Conservation (phyloP, 2,329 filamentous ascomycete genomes). For the Claviceps pazoutovae region DNA sequence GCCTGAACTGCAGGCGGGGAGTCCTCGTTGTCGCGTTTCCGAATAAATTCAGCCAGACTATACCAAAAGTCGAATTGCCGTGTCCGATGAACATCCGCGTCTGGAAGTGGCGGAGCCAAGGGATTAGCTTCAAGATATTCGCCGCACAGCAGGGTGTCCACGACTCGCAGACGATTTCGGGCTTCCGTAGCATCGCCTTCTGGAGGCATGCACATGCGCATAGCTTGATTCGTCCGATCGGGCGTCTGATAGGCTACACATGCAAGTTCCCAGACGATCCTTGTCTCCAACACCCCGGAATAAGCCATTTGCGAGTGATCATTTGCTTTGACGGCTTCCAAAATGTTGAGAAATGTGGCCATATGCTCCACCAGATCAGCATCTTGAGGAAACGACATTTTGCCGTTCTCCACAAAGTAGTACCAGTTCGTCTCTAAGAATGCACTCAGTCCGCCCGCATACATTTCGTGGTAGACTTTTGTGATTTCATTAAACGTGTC, state of each 20-base stretch:
- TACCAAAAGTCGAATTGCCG: slow-evolving; percentile 74
- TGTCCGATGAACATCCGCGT: slow-evolving; percentile 37
- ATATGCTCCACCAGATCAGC: slow-evolving; percentile 51
- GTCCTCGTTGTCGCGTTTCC: slow-evolving; percentile 42
- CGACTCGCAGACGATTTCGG: slow-evolving; percentile 55
- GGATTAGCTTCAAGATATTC: slow-evolving; percentile 47
- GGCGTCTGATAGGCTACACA: slow-evolving; percentile 30
- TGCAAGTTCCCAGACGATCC: slow-evolving; percentile 46
- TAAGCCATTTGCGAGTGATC: slow-evolving; percentile 38
- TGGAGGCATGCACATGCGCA: slow-evolving; percentile 25
- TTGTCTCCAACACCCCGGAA: slow-evolving; percentile 40
- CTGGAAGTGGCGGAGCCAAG: slow-evolving; percentile 34
- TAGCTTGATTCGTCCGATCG: slow-evolving; percentile 20
- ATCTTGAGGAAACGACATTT: slow-evolving; percentile 36
- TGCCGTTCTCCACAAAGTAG: slow-evolving; percentile 32
- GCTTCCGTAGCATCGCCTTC: slow-evolving; percentile 50
- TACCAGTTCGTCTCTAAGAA: slow-evolving; percentile 83
- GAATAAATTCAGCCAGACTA: slow-evolving; percentile 52
- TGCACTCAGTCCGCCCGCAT: slow-evolving; percentile 57
- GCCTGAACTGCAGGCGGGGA: slow-evolving; percentile 29
- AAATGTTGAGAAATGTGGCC: slow-evolving; percentile 45
- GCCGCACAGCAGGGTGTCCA: slow-evolving; percentile 66
- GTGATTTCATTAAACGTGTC: slow-evolving; percentile 51
- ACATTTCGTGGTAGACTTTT: slow-evolving; percentile 60
- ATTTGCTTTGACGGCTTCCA: slow-evolving; percentile 33